phyloP scores from a whole-genome alignment of 2,329 filamentous ascomycete species.

The Aureobasidium sp. region DNA sequence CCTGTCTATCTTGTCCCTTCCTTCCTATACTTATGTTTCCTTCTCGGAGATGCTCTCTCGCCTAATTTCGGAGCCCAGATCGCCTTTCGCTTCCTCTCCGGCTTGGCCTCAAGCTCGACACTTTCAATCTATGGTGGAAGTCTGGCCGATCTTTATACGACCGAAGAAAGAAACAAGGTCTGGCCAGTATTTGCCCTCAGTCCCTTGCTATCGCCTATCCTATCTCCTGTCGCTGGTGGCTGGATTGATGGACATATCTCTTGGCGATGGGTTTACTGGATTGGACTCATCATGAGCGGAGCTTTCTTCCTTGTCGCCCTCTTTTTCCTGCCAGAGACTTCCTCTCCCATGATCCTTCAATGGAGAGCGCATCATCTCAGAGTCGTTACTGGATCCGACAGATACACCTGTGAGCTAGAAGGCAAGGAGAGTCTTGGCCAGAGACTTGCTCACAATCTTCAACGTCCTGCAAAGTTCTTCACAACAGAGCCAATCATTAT shows the following conservation, averaged over 20 bases:
- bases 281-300: conserved; percentile 15
- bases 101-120: conserved; percentile 11
- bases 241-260: conserved; percentile 13
- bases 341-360: conserved; percentile 24
- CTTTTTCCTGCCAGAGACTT: conserved; percentile 39
- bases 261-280: conserved; percentile 31
- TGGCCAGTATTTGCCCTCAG: conserved; percentile 14
- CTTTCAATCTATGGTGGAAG: conserved; percentile 14
- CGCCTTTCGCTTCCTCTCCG: conserved; percentile 13
- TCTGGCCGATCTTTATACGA: conserved; percentile 14
- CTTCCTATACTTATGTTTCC: not conserved
- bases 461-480: conserved; percentile 23
- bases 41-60: conserved; percentile 9
- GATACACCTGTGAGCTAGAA: conserved; percentile 35
- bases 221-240: conserved; percentile 14
- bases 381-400: conserved; percentile 24
- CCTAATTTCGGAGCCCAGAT: conserved; percentile 14
- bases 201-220: conserved; percentile 9
- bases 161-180: conserved; percentile 2
- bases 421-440: conserved; percentile 16
- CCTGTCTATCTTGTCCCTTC: conserved; percentile 1
- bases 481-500: conserved; percentile 34
- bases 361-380: conserved; percentile 24
- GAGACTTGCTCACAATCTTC: conserved; percentile 13
- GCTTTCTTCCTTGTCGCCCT: conserved; percentile 17